These are phyloP conservation scores for Fusarium bulbicola DNA, from an alignment of 2,329 filamentous ascomycete genomes.

Conservation along the genomic window DNA sequence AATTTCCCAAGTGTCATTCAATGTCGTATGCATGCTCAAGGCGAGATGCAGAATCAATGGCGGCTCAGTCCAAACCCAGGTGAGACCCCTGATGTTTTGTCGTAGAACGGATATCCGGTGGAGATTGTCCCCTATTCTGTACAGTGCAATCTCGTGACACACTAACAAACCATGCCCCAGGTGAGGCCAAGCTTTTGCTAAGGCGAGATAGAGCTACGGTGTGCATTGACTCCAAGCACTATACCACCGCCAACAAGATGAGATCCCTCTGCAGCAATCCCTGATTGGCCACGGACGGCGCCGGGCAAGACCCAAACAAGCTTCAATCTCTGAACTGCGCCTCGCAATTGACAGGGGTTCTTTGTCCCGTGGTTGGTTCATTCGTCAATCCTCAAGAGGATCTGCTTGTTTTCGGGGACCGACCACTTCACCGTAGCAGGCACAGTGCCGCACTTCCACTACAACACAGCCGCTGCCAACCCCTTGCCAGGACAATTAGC, in stretches of 20 bases:
- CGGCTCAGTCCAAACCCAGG: constrained; percentile 9
- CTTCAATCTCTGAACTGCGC: constrained; percentile 42
- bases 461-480: constrained; percentile 13
- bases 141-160: constrained; percentile 29
- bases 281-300: constrained; percentile 34
- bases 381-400: constrained; percentile 7
- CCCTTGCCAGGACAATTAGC: constrained; percentile 34
- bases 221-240: constrained; percentile 30
- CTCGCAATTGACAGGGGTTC: constrained; percentile 27
- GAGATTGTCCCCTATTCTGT: constrained; percentile 42
- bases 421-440: constrained; percentile 10
- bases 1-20: constrained; percentile 34
- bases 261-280: constrained; percentile 19
- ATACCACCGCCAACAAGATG: constrained; percentile 43
- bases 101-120: constrained; percentile 35
- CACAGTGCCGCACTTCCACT: constrained; percentile 25
- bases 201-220: constrained; percentile 20
- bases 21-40: constrained; percentile 26
- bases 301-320: constrained; percentile 35
- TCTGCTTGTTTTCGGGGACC: constrained; percentile 9
- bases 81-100: constrained; percentile 32
- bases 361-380: constrained; percentile 13
- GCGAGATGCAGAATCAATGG: constrained; percentile 18
- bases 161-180: constrained; percentile 11
- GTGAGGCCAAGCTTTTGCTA: constrained; percentile 19